Conservation (phyloP, 2,329 filamentous ascomycete species). For the Exophiala lecanii-corni region DNA sequence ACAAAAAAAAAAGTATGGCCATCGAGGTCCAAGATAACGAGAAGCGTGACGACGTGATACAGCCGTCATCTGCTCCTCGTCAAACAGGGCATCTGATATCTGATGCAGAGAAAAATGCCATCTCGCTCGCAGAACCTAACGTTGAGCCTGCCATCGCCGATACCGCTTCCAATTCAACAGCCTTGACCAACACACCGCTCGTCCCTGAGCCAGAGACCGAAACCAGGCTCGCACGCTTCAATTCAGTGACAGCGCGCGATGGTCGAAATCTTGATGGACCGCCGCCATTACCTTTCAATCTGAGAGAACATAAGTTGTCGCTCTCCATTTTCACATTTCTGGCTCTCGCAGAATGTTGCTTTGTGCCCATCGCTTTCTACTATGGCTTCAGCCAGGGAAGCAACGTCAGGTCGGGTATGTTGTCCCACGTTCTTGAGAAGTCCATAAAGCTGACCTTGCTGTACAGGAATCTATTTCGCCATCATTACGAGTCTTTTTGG, state of each 20-base stretch:
- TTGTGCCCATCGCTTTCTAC: slow-evolving; percentile 21
- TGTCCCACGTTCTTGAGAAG: not conserved
- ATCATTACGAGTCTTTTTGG: slow-evolving; percentile 19
- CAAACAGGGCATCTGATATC: too few relatives aligned
- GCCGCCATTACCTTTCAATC: slow-evolving; percentile 19
- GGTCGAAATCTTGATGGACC: slow-evolving; percentile 10
- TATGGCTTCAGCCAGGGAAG: slow-evolving; percentile 19
- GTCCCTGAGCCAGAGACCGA: not conserved
- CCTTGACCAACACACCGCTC: slow-evolving; percentile 4
- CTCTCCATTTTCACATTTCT: slow-evolving; percentile 19
- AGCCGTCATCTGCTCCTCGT: too few relatives aligned
- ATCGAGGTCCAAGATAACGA: too few relatives aligned
- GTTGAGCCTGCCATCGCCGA: not conserved
- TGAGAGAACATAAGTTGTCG: slow-evolving; percentile 19
- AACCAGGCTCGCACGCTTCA: slow-evolving; percentile 1
- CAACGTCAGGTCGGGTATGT: slow-evolving; percentile 17
- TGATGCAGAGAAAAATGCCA: not conserved
- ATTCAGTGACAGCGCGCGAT: slow-evolving; percentile 6
- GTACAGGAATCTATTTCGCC: slow-evolving; percentile 14
- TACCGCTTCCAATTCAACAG: not conserved
- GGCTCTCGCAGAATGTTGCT: slow-evolving; percentile 17
- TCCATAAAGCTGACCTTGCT: not conserved
- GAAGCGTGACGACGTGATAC: too few relatives aligned
- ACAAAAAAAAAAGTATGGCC: too few relatives aligned
- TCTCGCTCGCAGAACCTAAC: not conserved